Evolutionary conservation across 83 land plant genomes (phyloP).

Genomic region (Picea mariana): DNA sequence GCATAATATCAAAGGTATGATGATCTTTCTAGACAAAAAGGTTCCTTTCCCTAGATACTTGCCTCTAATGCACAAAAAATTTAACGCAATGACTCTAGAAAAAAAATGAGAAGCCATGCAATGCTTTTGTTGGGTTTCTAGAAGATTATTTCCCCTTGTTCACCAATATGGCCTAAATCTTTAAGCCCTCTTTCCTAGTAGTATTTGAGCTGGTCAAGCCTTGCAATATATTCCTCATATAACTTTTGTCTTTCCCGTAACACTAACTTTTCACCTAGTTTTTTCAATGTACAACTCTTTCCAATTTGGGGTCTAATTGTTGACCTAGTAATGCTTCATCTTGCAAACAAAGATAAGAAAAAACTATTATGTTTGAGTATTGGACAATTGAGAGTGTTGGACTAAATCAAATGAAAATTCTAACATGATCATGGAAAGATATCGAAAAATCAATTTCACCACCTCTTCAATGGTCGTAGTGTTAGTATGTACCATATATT

Average conservation of each 20-base stretch:
- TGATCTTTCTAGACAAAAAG: no score
- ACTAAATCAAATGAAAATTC: not conserved
- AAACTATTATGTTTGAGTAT: not conserved
- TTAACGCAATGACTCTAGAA: no score
- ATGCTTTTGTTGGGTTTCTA: conserved; percentile 32
- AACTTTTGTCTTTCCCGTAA: conserved; percentile 64
- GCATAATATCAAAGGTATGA: no score
- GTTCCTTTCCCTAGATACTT: no score
- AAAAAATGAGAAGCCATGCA: no score
- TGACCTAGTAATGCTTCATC: conserved; percentile 55
- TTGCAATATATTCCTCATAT: conserved; percentile 52
- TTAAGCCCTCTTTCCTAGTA: conserved; percentile 91
- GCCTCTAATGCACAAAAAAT: no score
- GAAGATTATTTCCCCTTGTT: conserved; percentile 81
- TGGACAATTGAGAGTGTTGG: not conserved
- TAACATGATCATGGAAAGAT: not conserved
- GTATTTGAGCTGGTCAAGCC: conserved; percentile 78
- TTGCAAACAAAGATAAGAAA: conserved; percentile 34
- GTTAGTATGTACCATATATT: no score
- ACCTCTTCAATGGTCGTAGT: conserved; percentile 82
- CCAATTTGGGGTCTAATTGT: conserved; percentile 50
- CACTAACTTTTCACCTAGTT: conserved; percentile 82
- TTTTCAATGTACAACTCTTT: conserved; percentile 63
- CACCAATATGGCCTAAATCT: conserved; percentile 77
- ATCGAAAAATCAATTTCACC: conserved; percentile 19